Base-by-base conservation (phyloP, 2,329 filamentous ascomycete species). In the Bipolaris oryzae region DNA sequence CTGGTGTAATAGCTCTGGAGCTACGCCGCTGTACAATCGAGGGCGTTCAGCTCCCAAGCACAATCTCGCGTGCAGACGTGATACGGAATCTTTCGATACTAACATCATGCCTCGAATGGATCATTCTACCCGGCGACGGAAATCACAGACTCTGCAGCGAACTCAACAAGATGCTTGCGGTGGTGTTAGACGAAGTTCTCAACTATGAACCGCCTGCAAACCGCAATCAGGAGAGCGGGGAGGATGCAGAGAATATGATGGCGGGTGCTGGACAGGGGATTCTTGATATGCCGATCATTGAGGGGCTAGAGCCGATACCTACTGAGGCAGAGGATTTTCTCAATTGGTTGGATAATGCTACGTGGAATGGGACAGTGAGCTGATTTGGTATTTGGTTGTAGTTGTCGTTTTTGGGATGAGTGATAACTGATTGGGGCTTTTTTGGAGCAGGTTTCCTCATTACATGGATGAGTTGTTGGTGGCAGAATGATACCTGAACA, bases 341-440 rank as follows among this genome's bases (percentile, higher is more conserved):
- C 46, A 70, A 69, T 35, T 76, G 73, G 73, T 37, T 76, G 49
- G 72, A 76, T 58, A 70, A 74, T 46, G 72, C 72, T n/a, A 73
- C 73, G 16, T 74, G 70, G 71, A 73, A 67, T 47, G 74, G 72
- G 48, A 67, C 66, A 23, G 67, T 73, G 20, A 58, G 60, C 55
- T 49, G 23, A 25, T 21, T 7, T 20, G 16, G 10, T 15, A 11
- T 9, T 10, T 15, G 16, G 9, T 13, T 3, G 9, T 2, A 2
- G 9, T 15, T 20, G 15, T 20, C n/a, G 21, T 9, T n/a, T 10
- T 3, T 49, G 23, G 9, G 33, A 23, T 37, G n/a, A n/a, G n/a
- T n/a, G n/a, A n/a, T n/a, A n/a, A n/a, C n/a, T n/a, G n/a, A n/a
- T n/a, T n/a, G n/a, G n/a, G n/a, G n/a, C n/a, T n/a, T n/a, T n/a